phyloP scores from a whole-genome alignment of 1,284 basidiomycete genomes.

The Inonotus obliquus region DNA sequence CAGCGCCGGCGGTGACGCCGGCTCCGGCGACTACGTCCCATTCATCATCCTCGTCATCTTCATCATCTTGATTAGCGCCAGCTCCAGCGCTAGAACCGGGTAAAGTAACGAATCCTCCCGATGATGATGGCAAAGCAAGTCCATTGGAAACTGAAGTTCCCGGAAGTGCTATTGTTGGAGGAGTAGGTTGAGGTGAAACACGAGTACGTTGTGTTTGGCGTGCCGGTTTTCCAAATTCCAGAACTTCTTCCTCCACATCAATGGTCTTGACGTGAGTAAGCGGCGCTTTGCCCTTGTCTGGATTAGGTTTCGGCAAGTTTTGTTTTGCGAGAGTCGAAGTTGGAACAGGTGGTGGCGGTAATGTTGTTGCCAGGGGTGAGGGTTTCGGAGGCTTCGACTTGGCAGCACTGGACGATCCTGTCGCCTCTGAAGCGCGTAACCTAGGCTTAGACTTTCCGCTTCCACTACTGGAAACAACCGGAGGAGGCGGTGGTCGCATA shows the following conservation, averaged over 20 bases:
- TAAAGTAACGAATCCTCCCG: slow-evolving; percentile 22
- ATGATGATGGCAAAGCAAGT: slow-evolving; percentile 23
- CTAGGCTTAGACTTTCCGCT: slow-evolving; percentile 14
- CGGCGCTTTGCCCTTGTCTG: slow-evolving; percentile 23
- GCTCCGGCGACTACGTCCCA: slow-evolving; percentile 31
- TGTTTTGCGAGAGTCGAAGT: slow-evolving; percentile 24
- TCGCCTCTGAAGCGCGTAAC: background rate
- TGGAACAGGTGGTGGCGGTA: slow-evolving; percentile 16
- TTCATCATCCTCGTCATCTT: slow-evolving; percentile 48
- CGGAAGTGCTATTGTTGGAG: slow-evolving; percentile 33
- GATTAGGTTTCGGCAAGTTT: slow-evolving; percentile 15
- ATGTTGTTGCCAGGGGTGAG: background rate
- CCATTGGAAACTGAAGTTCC: slow-evolving; percentile 30
- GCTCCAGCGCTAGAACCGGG: slow-evolving; percentile 11
- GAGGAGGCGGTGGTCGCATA: background rate
- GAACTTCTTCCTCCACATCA: slow-evolving; percentile 37
- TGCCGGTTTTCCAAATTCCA: slow-evolving; percentile 33
- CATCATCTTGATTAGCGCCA: background rate
- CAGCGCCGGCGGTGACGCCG: slow-evolving; percentile 12
- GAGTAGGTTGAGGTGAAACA: slow-evolving; percentile 40
- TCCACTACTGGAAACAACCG: background rate
- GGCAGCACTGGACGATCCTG: background rate
- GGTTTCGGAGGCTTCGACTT: slow-evolving; percentile 7
- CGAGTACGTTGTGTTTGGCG: slow-evolving; percentile 37
- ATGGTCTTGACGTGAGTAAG: slow-evolving; percentile 26